These are phyloP conservation scores for Blastosporella zonata DNA, from an alignment of 1,284 basidiomycete species.

Conservation along the genomic window DNA sequence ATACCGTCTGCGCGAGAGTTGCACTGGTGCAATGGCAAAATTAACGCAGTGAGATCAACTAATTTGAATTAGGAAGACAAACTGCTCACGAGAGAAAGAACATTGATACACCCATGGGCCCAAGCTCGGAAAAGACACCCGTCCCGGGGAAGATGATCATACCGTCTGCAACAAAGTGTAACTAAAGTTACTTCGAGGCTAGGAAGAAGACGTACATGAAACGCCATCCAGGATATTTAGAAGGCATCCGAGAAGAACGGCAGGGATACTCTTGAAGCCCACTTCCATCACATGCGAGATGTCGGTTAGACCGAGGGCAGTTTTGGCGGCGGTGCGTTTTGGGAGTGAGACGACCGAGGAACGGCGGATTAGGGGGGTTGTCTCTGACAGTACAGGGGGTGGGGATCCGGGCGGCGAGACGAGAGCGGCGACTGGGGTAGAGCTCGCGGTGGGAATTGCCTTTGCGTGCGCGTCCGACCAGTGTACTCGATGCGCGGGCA, in stretches of 20 bases:
- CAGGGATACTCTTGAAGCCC: constrained; percentile 63
- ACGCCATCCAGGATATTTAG: constrained; percentile 95
- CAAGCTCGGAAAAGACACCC: constrained; percentile 79
- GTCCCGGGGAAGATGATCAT: constrained; percentile 91
- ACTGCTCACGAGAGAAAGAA: constrained; percentile 79
- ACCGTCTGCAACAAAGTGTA: constrained; percentile 45
- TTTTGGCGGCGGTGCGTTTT: neutral
- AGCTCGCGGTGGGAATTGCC: neutral
- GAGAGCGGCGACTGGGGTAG: neutral
- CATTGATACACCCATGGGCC: constrained; percentile 91
- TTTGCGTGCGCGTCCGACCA: constrained; percentile 6
- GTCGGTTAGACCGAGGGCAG: constrained; percentile 10
- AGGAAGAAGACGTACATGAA: constrained; percentile 57
- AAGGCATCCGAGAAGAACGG: constrained; percentile 82
- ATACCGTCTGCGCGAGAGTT: constrained; percentile 81
- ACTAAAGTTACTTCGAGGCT: constrained; percentile 1
- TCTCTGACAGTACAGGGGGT: constrained; percentile 9
- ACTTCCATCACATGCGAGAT: constrained; percentile 25
- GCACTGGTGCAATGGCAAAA: constrained; percentile 20
- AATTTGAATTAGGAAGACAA: neutral
- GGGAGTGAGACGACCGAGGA: neutral
- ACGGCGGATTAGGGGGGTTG: constrained; percentile 15
- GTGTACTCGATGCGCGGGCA: constrained; percentile 6
- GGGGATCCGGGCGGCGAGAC: neutral
- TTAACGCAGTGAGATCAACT: neutral